A percentile compares a stretch with the other conserved stretches of the same genome.
These are phyloP conservation scores for Globisporangium cystogenes DNA, from an alignment of 352 stramenopile genomes.

Conservation along the genomic window DNA sequence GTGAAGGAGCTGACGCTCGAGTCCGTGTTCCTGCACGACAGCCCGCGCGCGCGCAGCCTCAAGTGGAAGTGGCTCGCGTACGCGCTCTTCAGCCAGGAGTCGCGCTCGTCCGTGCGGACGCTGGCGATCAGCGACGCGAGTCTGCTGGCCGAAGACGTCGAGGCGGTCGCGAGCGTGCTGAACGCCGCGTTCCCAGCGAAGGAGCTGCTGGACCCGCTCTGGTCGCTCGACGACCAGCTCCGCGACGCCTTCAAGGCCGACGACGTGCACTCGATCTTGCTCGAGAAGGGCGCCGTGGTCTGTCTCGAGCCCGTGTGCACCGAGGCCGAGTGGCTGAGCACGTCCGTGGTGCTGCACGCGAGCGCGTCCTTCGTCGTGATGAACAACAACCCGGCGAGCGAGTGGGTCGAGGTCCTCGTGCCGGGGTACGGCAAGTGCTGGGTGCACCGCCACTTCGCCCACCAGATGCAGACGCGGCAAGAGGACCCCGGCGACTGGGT, in stretches of 20 bases:
- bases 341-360: slow-evolving; percentile 23
- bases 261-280: neutral
- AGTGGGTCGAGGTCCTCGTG: slow-evolving; percentile 31
- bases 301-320: slow-evolving; percentile 23
- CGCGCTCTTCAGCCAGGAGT: slow-evolving; percentile 10
- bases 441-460: slow-evolving; percentile 17
- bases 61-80: slow-evolving; percentile 15
- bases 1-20: slow-evolving; percentile 12
- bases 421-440: slow-evolving; percentile 36
- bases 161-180: slow-evolving; percentile 19
- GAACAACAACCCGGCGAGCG: slow-evolving; percentile 12
- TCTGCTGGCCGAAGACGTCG: slow-evolving; percentile 14
- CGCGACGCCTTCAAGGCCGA: slow-evolving; percentile 6
- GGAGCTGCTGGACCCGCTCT: slow-evolving; percentile 28
- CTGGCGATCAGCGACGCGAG: slow-evolving; percentile 7
- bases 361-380: slow-evolving; percentile 22
- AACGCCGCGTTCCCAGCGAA: slow-evolving; percentile 14
- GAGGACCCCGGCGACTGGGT: slow-evolving; percentile 5
- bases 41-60: slow-evolving; percentile 2
- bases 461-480: slow-evolving; percentile 1
- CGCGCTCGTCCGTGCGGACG: slow-evolving; percentile 9
- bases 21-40: slow-evolving; percentile 9
- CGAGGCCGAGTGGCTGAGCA: slow-evolving; percentile 26
- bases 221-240: slow-evolving; percentile 20
- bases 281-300: slow-evolving; percentile 17